Evolutionary conservation across 306 rosid species (phyloP).

Genomic region (Clitoria ternatea): DNA sequence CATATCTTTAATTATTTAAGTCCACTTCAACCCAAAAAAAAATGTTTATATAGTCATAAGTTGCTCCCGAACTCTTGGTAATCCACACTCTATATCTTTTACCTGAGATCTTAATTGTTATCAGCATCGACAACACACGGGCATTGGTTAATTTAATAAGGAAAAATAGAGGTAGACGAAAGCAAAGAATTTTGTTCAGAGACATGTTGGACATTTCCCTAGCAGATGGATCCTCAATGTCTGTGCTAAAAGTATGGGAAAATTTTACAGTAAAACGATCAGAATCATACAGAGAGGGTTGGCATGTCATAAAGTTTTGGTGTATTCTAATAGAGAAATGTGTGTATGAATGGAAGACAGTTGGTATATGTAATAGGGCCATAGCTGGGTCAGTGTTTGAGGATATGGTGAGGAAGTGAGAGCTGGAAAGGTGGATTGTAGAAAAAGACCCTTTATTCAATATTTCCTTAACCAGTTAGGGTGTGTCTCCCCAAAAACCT

Average conservation of each 20-base stretch:
- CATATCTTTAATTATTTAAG: no score
- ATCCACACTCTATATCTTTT: no score
- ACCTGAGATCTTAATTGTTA: no score
- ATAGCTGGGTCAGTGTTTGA: slow-evolving; percentile 1
- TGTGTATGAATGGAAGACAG: not conserved
- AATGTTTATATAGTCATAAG: no score
- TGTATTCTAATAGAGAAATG: not conserved
- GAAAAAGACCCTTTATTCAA: slow-evolving; percentile 13
- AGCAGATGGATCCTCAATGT: slow-evolving; percentile 33
- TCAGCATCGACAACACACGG: not conserved
- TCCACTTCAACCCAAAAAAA: no score
- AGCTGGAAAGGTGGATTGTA: slow-evolving; percentile 32
- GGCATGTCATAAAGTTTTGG: not conserved
- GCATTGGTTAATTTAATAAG: not conserved
- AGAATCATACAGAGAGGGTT: not conserved
- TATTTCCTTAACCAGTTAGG: slow-evolving; percentile 7
- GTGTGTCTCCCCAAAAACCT: slow-evolving; percentile 16
- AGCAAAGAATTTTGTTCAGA: slow-evolving; percentile 7
- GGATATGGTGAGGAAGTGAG: slow-evolving; percentile 15
- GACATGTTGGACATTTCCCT: slow-evolving; percentile 42
- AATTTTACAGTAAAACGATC: not conserved
- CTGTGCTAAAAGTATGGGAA: slow-evolving; percentile 33
- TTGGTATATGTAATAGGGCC: slow-evolving; percentile 19
- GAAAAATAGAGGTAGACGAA: not conserved
- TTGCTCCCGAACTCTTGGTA: no score